A percentile compares a stretch with the other conserved stretches of the same genome.
Conservation (phyloP, 768 basidiomycete genomes). For the Tulasnella sp. region DNA sequence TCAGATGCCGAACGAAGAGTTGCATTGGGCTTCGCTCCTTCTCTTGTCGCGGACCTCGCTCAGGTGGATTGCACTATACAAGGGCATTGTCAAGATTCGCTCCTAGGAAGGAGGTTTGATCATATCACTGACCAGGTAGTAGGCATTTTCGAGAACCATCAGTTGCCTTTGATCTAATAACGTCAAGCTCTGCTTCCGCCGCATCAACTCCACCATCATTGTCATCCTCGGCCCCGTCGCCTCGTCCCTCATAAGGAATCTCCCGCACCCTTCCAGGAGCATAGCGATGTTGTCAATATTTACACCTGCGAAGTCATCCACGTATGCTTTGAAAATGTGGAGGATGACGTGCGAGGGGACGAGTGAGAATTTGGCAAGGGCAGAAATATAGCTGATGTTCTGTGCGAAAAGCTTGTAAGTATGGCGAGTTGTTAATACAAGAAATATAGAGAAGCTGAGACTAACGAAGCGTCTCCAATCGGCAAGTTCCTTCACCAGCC, state of each 20-base stretch:
- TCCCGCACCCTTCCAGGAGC: slow-evolving; percentile 85
- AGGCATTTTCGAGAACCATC: slow-evolving; percentile 90
- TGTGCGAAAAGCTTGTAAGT: slow-evolving; percentile 25
- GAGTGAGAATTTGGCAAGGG: slow-evolving; percentile 89
- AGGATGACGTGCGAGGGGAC: slow-evolving; percentile 86
- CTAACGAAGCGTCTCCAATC: slow-evolving; percentile 44
- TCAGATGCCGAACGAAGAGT: slow-evolving; percentile 89
- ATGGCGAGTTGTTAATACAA: background rate
- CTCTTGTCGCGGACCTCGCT: slow-evolving; percentile 73
- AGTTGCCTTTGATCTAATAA: slow-evolving; percentile 88
- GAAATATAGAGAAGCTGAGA: background rate
- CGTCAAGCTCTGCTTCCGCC: slow-evolving; percentile 84
- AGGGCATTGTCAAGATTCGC: slow-evolving; percentile 3
- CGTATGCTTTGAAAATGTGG: slow-evolving; percentile 92
- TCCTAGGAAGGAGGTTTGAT: no score
- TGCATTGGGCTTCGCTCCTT: slow-evolving; percentile 81
- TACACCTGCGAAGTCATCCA: slow-evolving; percentile 86
- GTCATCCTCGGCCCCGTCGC: slow-evolving; percentile 78
- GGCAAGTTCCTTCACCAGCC: slow-evolving; percentile 78
- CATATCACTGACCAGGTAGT: slow-evolving; percentile 78
- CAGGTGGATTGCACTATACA: slow-evolving; percentile 87
- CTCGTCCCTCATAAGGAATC: slow-evolving; percentile 79
- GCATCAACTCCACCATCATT: slow-evolving; percentile 93
- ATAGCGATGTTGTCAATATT: slow-evolving; percentile 92
- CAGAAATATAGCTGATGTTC: slow-evolving; percentile 83